Base-by-base conservation (phyloP, 192 early-diverging fungal species). In the Backusella liffmaniae region DNA sequence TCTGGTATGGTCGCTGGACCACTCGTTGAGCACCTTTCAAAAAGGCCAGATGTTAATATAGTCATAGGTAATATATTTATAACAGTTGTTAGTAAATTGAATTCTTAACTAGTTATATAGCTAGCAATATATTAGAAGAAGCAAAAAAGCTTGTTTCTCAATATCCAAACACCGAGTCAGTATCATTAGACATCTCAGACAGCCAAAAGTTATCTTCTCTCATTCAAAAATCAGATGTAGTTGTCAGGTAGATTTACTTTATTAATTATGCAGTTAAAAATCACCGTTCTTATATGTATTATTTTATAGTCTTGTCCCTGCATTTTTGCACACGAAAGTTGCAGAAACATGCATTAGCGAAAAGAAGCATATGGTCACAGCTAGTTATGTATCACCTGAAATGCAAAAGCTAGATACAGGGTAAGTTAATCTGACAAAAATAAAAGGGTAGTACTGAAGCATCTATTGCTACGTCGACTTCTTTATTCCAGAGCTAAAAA, bases 1-100 rank as follows among this genome's bases (percentile, higher is more conserved):
- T 95, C 95, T 13, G 97, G 98, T 10, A 96, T 96, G 83, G 98
- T 99, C 21, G 92, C 95, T 29, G 92, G 88, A 75, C 98, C 98
- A 16, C 81, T 96, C 23, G 94, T 98, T 21, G 94, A 99, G 66
- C 95, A 97, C 80, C 79, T 99, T 35, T 75, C 91, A 0, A 79
- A 91, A 16, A 75, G 80, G 15, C 76, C 82, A 9, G 78, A 92
- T 72, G 83, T 88, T 51, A 76, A 84, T 36, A 83, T 96, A 49
- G 94, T 90, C 12, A 89, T 99, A 79, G 91, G 89, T 91, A 82
- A 68, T 53, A 49, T 30, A 46, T 44, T 23, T 39, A 70, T 21
- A 26, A 9, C 6, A 0, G 0, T 36, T 21, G 29, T 29, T 4
- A 26, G 15, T 70, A 6, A 23, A 32, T n/a, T 18, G 4, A 34